Percentiles rank a stretch among this genome's conserved stretches.
Conservation (phyloP, 2,329 filamentous ascomycete species). For the Sporothrix luriei region DNA sequence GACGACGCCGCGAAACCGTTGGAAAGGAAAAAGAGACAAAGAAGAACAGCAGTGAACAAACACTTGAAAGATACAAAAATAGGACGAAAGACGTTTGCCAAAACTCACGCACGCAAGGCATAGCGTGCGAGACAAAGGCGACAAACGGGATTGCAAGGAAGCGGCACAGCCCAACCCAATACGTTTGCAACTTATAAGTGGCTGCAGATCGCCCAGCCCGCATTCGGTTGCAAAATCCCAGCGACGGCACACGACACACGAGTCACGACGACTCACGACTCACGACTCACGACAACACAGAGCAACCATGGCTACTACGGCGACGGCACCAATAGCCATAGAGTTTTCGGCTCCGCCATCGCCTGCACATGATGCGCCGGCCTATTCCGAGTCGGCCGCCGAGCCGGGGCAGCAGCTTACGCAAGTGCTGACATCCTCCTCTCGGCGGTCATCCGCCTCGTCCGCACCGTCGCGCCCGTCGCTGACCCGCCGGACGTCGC, state of each 20-base stretch:
- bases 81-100: not conserved
- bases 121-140: constrained; percentile 26
- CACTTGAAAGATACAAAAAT: not conserved
- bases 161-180: not conserved
- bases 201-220: not conserved
- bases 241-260: not conserved
- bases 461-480: constrained; percentile 38
- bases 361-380: constrained; percentile 1
- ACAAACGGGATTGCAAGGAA: constrained; percentile 15
- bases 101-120: constrained; percentile 3
- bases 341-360: not conserved
- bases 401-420: constrained; percentile 6
- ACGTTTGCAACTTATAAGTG: not conserved
- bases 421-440: not conserved
- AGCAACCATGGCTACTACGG: not conserved
- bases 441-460: constrained; percentile 24
- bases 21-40: not conserved
- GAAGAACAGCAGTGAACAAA: not conserved
- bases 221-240: not conserved
- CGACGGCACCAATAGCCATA: constrained; percentile 8
- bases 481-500: constrained; percentile 52
- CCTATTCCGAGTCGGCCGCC: not conserved
- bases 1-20: not conserved
- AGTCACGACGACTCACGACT: not conserved
- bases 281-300: constrained; percentile 1